Evolutionary conservation across 169 alveolate species (phyloP), one percentile per base, ranked within the genome.

Genomic region (Plasmodium vivax): DNA sequence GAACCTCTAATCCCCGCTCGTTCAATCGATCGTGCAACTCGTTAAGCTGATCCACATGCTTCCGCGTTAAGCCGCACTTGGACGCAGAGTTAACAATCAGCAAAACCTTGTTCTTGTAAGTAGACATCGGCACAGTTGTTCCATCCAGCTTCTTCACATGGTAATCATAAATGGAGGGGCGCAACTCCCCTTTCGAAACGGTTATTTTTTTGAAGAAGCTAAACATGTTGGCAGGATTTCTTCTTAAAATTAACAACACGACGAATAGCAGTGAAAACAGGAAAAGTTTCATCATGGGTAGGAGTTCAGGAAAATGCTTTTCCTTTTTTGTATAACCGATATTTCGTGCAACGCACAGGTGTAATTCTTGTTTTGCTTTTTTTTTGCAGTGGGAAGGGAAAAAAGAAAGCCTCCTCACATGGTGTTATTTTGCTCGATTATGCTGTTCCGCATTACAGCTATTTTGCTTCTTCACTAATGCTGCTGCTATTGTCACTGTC

Each of bases 81-180:
- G 93, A 85, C 27, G 93, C 93, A 0, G 93, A 85, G 43, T 85
- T 85, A 23, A 85, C 79, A 85, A 85, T 85, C 75, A 85, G 38
- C 27, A 85, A 54, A 74, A 74, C 85, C 43, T 85, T 85, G 32
- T 85, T 85, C 41, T 85, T 85, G 68, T 68, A 85, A 6, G 3
- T 74, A 51, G 93, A 85, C 93, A 85, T 85, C 8, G 93, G 23
- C 12, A 85, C 32, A 7, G 73, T 74, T 75, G 80, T 74, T 16
- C 83, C 83, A 74, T 74, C 77, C 43, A 85, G 43, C 23, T 43
- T 32, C 38, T 85, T 73, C 36, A 85, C 85, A 19, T 85, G 62
- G 68, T 85, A 85, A 16, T 85, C 93, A 74, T 85, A 85, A 16
- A 85, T 23, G 34, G 93, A 74, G 27, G 93, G 68, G 10, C n/a